Conservation (phyloP, 257 asterid genomes). For the Cinchona pubescens region DNA sequence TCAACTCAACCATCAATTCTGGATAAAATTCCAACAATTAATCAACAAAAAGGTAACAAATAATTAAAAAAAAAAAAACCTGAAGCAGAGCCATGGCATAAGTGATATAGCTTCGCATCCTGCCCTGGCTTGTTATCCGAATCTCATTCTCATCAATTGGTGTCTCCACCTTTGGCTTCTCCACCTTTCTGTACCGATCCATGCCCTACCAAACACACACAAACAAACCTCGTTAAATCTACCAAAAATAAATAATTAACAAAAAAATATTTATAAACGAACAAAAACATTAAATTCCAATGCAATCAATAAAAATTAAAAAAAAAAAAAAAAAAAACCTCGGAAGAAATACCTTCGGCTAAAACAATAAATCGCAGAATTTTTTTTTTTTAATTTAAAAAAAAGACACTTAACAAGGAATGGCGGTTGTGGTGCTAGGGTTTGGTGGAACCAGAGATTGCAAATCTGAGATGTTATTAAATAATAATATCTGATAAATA, state of each 20-base stretch:
- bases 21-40: not conserved
- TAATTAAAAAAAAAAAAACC: constrained; percentile 20
- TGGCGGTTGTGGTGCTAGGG: not conserved
- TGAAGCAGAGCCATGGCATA: constrained; percentile 56
- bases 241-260: not conserved
- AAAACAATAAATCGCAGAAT: not conserved
- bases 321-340: not conserved
- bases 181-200: constrained; percentile 78
- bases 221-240: not conserved
- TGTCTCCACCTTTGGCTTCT: constrained; percentile 59
- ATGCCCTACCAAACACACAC: constrained; percentile 18
- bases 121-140: constrained; percentile 70
- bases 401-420: not conserved
- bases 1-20: not conserved
- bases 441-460: not conserved
- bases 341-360: not conserved
- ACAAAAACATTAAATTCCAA: not conserved
- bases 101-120: constrained; percentile 69
- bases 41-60: not conserved
- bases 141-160: constrained; percentile 66
- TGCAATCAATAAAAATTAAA: not conserved
- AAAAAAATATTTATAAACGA: too few relatives aligned
- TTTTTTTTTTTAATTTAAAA: too few relatives aligned
- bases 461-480: not conserved
- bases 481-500: not conserved